phyloP scores from a whole-genome alignment of 2,329 filamentous ascomycete genomes.

The Epichloe elymi region DNA sequence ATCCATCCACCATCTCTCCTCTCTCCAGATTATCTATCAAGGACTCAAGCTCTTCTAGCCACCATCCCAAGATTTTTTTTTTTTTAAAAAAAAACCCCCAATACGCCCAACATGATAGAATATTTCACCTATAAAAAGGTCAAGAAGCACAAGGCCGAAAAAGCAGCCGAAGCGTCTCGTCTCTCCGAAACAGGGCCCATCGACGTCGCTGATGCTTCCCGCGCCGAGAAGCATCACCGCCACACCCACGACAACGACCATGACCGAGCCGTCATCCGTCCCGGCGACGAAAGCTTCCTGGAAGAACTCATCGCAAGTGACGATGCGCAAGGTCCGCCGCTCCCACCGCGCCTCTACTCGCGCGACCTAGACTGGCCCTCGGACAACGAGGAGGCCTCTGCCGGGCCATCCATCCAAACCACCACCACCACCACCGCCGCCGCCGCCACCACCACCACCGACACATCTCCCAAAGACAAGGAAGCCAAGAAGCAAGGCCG shows the following conservation, averaged over 20 bases:
- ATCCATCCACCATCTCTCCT: too few relatives aligned
- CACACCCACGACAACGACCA: slow-evolving; percentile 5
- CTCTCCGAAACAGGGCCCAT: slow-evolving; percentile 7
- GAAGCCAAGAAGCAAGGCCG: slow-evolving; percentile 22
- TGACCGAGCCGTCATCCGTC: slow-evolving; percentile 33
- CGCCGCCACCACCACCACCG: neutral
- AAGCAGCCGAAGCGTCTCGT: slow-evolving; percentile 18
- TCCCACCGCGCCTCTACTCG: slow-evolving; percentile 40
- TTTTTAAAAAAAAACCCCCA: neutral
- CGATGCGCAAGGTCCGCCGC: slow-evolving; percentile 34
- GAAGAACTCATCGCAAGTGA: slow-evolving; percentile 34
- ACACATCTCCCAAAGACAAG: slow-evolving; percentile 18
- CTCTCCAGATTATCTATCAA: too few relatives aligned
- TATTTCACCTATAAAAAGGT: slow-evolving; percentile 50
- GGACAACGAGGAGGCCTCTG: slow-evolving; percentile 15
- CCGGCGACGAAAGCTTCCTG: slow-evolving; percentile 46
- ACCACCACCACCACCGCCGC: slow-evolving; percentile 7
- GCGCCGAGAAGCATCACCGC: neutral
- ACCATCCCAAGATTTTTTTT: neutral
- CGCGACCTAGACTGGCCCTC: slow-evolving; percentile 36
- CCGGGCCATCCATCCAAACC: slow-evolving; percentile 18
- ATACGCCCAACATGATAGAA: slow-evolving; percentile 39
- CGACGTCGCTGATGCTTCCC: slow-evolving; percentile 2
- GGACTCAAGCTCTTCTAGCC: neutral
- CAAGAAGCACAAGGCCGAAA: slow-evolving; percentile 44